phyloP scores from a whole-genome alignment of 257 asterid genomes.

The Solanum raphanifolium region DNA sequence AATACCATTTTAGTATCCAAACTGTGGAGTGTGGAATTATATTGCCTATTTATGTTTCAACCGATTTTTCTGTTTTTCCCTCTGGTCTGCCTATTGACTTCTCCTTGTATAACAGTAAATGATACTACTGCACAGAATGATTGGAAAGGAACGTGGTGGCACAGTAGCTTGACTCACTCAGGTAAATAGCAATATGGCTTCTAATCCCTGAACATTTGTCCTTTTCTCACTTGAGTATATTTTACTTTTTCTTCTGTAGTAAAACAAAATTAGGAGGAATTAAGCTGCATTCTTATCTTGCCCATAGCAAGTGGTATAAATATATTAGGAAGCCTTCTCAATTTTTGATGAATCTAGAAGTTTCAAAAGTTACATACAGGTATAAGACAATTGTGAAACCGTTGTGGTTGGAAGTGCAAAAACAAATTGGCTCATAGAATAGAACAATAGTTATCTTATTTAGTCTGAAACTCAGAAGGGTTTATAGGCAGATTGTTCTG shows the following conservation, averaged over 20 bases:
- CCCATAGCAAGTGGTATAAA: background rate
- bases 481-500: background rate
- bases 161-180: slow-evolving; percentile 40
- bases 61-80: background rate
- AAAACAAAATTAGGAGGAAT: background rate
- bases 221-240: background rate
- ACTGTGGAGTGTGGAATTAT: background rate
- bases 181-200: slow-evolving; percentile 14
- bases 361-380: background rate
- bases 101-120: slow-evolving; percentile 23
- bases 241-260: background rate
- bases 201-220: background rate
- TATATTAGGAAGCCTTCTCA: background rate
- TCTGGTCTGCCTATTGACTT: slow-evolving; percentile 2
- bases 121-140: slow-evolving; percentile 49
- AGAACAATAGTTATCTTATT: background rate
- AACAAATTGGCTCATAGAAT: background rate
- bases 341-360: background rate
- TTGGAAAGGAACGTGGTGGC: slow-evolving; percentile 77
- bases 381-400: background rate
- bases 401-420: background rate
- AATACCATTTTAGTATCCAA: background rate
- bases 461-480: background rate
- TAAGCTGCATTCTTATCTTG: background rate
- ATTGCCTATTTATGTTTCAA: background rate